Evolutionary conservation across 2,329 filamentous ascomycete genomes (phyloP).

Genomic region (Hypoxylon sp.): DNA sequence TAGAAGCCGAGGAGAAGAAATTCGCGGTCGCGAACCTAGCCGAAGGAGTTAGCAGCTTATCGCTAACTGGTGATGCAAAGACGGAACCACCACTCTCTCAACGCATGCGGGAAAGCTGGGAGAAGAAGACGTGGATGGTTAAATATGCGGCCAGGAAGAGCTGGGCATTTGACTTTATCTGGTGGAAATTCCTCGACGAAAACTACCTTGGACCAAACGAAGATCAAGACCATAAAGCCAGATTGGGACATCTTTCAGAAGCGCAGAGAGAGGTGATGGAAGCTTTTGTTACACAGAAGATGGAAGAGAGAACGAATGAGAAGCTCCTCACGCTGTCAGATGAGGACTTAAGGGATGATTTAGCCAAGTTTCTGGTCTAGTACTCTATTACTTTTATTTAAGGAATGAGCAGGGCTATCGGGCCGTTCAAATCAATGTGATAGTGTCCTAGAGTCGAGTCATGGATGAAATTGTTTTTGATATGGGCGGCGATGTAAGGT

Average conservation of each 20-base stretch:
- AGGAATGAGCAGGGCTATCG: no score
- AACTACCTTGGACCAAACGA: constrained; percentile 52
- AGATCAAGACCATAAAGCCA: constrained; percentile 12
- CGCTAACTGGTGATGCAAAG: background rate
- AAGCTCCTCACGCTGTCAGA: background rate
- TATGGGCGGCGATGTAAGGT: no score
- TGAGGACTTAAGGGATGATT: background rate
- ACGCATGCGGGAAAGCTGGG: constrained; percentile 58
- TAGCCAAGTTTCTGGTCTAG: constrained; percentile 3
- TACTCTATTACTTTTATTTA: no score
- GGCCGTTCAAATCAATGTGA: no score
- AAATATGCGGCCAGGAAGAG: constrained; percentile 57
- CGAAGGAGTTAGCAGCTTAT: background rate
- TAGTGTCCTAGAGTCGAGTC: no score
- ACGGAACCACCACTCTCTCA: constrained; percentile 47
- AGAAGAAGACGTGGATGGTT: constrained; percentile 54
- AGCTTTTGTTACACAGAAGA: background rate
- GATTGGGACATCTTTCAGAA: constrained; percentile 14
- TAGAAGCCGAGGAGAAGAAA: constrained; percentile 54
- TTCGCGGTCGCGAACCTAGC: constrained; percentile 1
- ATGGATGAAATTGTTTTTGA: no score
- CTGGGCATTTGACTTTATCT: constrained; percentile 58
- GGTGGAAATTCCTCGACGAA: constrained; percentile 57
- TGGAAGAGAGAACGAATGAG: background rate
- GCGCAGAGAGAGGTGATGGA: constrained; percentile 10